Percentiles rank a stretch among this genome's conserved stretches.
These are phyloP conservation scores for Populus hybrid DNA, from an alignment of 441 rosid genomes.

Conservation along the genomic window DNA sequence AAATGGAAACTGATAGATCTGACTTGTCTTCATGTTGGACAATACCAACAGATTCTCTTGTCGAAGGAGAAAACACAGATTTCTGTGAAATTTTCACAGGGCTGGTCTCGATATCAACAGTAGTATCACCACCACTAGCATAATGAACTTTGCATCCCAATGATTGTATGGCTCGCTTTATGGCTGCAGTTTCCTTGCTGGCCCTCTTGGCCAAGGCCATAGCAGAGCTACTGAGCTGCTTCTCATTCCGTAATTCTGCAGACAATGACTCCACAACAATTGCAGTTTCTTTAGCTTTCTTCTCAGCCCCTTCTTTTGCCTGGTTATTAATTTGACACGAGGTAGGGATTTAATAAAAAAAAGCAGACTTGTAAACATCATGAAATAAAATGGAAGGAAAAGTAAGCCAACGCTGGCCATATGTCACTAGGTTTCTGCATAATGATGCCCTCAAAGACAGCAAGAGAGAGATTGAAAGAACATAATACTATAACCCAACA, in stretches of 20 bases:
- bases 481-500: background rate
- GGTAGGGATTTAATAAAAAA: background rate
- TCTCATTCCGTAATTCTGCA: slow-evolving; percentile 68
- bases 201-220: slow-evolving; percentile 66
- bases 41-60: slow-evolving; percentile 34
- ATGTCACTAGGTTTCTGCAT: background rate
- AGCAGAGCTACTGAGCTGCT: slow-evolving; percentile 59
- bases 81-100: slow-evolving; percentile 25
- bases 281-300: slow-evolving; percentile 53
- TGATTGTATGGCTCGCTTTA: slow-evolving; percentile 80
- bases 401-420: background rate
- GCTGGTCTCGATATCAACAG: slow-evolving; percentile 53
- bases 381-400: too few species aligned
- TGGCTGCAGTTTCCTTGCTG: slow-evolving; percentile 67
- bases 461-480: background rate
- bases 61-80: slow-evolving; percentile 19
- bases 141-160: slow-evolving; percentile 87
- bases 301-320: slow-evolving; percentile 84
- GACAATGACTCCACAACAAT: slow-evolving; percentile 56
- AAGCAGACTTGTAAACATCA: too few species aligned
- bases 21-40: slow-evolving; percentile 41
- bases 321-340: slow-evolving; percentile 29
- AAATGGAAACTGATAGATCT: slow-evolving; percentile 75
- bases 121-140: slow-evolving; percentile 54
- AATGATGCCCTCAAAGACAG: background rate